A percentile compares a stretch with the other conserved stretches of the same genome.
Conservation (phyloP, 441 rosid genomes). For the Eruca vesicaria region DNA sequence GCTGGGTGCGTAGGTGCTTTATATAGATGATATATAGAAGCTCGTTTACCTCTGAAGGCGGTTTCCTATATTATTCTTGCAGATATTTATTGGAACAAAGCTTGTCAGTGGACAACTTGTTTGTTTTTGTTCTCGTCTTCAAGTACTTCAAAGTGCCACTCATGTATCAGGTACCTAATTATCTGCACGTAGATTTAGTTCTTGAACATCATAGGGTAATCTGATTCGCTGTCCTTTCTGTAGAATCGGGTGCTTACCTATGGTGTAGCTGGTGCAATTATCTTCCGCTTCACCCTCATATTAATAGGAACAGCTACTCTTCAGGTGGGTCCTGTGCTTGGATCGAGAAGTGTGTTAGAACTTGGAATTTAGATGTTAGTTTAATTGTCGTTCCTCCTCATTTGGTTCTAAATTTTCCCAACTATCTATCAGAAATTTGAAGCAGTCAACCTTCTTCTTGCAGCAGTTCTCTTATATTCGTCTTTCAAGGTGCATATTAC, state of each 20-base stretch:
- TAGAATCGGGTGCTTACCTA: constrained; percentile 87
- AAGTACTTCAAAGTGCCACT: constrained; percentile 90
- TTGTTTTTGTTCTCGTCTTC: constrained; percentile 89
- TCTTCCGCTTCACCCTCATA: constrained; percentile 75
- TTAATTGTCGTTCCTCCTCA: background rate
- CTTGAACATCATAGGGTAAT: constrained; percentile 5
- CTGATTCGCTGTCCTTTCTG: constrained; percentile 29
- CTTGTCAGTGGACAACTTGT: constrained; percentile 93
- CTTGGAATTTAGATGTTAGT: background rate
- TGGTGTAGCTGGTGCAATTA: constrained; percentile 84
- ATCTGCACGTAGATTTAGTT: constrained; percentile 9
- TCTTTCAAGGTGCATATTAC: constrained; percentile 68
- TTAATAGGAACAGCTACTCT: constrained; percentile 87
- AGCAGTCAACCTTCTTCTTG: constrained; percentile 76
- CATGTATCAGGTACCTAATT: constrained; percentile 67
- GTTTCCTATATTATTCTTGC: constrained; percentile 28
- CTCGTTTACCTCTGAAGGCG: background rate
- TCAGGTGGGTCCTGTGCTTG: constrained; percentile 54
- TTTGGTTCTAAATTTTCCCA: background rate
- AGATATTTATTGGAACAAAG: constrained; percentile 96
- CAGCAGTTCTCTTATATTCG: constrained; percentile 79
- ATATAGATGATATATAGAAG: background rate
- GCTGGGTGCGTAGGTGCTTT: constrained; percentile 62
- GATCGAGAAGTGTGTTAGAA: background rate
- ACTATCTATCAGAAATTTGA: constrained; percentile 68